Evolutionary conservation across 2,329 filamentous ascomycete species (phyloP), one percentile per base, ranked within the genome.

Genomic region (Hypocrella siamensis): DNA sequence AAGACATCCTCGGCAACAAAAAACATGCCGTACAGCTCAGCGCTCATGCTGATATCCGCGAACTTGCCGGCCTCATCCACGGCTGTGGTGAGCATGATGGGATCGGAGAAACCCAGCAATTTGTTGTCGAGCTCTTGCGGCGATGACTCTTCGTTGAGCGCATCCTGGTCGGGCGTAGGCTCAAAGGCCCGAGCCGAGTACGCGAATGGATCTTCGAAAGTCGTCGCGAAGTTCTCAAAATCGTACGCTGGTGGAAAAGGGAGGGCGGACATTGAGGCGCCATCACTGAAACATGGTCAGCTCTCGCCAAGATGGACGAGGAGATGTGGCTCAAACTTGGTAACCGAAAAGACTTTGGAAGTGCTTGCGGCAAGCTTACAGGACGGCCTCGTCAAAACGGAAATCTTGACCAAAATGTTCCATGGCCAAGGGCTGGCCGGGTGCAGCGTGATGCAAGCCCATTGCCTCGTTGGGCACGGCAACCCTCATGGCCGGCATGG

Each of bases 11-110:
- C 81, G 28, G 81, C 81, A 17, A 88, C 70, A 48, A 86, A 85
- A 62, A 88, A 88, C 80, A 88, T 86, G 65, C 81, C 81, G 46
- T 84, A 81, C 10, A 88, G 60, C 56, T 88, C 80, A 35, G 80
- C 80, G 16, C 67, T 67, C 63, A 86, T 75, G 43, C 59, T 64
- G 9, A 80, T 61, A 33, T 79, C 73, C 19, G 70, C 68, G 36
- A 70, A 63, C 31, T 75, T 65, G 32, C 71, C 75, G 6, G 63
- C 55, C 39, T 79, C 78, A 42, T 82, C 79, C 30, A 84, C 53
- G 6, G 83, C 57, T 4, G 67, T 66, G 22, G 65, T 60, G 41
- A 68, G 73, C 44, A 74, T 61, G 19, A 67, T 59, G 1, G 75
- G 70, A 9, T 71, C 60, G 1, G 75, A 77, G 54, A 86, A 85